Evolutionary conservation across 345 rosid genomes (phyloP).

Genomic region (Hevea brasiliensis): DNA sequence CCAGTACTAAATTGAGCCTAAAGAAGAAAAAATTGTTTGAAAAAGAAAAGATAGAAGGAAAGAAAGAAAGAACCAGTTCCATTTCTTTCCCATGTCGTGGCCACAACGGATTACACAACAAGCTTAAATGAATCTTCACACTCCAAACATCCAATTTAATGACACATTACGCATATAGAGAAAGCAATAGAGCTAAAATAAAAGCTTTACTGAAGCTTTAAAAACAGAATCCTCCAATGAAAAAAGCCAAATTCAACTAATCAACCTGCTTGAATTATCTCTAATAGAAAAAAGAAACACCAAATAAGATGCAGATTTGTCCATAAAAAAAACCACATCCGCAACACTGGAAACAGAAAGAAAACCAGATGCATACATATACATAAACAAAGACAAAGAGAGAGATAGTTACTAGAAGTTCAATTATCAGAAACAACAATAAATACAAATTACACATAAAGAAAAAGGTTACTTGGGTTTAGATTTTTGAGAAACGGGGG

Average conservation of each 20-base stretch:
- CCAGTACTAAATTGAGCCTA: too few relatives aligned
- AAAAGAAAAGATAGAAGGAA: background rate
- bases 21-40: too few relatives aligned
- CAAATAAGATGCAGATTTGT: background rate
- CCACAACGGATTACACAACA: too few relatives aligned
- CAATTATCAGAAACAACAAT: too few relatives aligned
- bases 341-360: background rate
- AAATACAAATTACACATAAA: too few relatives aligned
- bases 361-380: background rate
- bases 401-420: background rate
- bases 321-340: background rate
- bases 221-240: background rate
- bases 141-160: too few relatives aligned
- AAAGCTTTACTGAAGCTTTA: background rate
- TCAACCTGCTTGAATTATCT: background rate
- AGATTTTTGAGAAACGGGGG: slow-evolving; percentile 11
- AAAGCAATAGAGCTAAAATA: background rate
- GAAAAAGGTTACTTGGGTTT: slow-evolving; percentile 25
- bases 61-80: too few relatives aligned
- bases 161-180: background rate
- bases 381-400: background rate
- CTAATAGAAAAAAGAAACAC: background rate
- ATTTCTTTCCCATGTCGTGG: too few relatives aligned
- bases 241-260: background rate
- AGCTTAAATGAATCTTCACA: too few relatives aligned